These are phyloP conservation scores for Coemansia sp. DNA, from an alignment of 192 early-diverging fungal species.

Conservation along the genomic window DNA sequence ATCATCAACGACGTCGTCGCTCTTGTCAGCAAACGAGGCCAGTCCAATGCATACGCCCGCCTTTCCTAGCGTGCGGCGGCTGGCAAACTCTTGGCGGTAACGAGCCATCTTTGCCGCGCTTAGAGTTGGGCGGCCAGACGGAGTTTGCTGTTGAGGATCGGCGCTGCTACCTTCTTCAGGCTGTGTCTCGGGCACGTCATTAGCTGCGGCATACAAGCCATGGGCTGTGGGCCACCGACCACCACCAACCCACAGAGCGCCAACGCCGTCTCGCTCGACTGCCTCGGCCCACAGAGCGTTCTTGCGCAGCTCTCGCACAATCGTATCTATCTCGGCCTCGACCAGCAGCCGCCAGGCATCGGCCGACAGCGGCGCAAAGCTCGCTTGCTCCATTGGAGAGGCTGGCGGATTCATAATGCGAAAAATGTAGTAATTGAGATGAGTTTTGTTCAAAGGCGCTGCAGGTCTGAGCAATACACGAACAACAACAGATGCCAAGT, in stretches of 20 bases:
- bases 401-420: neutral
- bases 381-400: neutral
- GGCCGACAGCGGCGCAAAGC: conserved; percentile 24
- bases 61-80: conserved; percentile 44
- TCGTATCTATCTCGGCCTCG: conserved; percentile 52
- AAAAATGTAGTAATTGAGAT: neutral
- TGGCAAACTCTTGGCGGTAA: conserved; percentile 37
- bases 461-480: neutral
- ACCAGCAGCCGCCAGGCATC: conserved; percentile 53
- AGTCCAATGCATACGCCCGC: conserved; percentile 47
- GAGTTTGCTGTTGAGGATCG: neutral
- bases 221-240: conserved; percentile 43
- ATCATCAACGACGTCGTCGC: conserved; percentile 26
- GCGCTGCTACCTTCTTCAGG: neutral
- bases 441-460: neutral
- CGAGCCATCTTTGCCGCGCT: conserved; percentile 13
- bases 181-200: neutral
- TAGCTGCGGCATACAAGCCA: neutral
- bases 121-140: neutral
- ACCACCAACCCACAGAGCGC: conserved; percentile 56
- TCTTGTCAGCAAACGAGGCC: conserved; percentile 42
- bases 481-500: neutral
- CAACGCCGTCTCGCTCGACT: conserved; percentile 45
- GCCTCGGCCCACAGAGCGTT: conserved; percentile 50
- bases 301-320: conserved; percentile 57